Evolutionary conservation across 148 eudicot genomes (phyloP), one percentile per base, ranked within the genome.

Genomic region (Chenopodium album): DNA sequence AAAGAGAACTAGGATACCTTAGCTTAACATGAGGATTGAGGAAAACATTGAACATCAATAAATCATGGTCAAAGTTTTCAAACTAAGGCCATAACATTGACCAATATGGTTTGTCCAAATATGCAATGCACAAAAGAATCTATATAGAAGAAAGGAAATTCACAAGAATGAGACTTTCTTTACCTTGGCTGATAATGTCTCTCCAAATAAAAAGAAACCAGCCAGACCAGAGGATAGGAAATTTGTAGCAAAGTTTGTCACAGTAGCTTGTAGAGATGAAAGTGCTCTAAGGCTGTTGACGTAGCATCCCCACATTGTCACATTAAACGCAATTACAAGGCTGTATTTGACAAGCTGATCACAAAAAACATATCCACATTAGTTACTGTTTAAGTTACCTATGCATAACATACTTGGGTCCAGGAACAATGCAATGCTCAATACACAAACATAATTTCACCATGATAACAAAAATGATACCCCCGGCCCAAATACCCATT

Each of bases 211-310:
- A 80, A 90, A 87, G 86, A 89, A 94, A 46, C 99, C 99, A 75
- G 99, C 94, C 52, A 96, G 78, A 81, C 99, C 99, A 26, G 99
- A 96, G 63, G 92, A 87, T 12, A 96, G 92, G 81, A 96, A 96
- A 78, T 96, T 96, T 9, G 93, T 94, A 5, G 98, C 95, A 47
- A 96, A 96, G 87, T 94, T 96, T 54, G 92, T 92, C 72, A 90
- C 98, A 7, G 99, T 96, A 76, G 99, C 99, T 94, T 96, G 99
- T 72, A 96, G 77, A 81, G 99, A 94, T n/a, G 99, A 94, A 68
- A 96, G 86, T 85, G 91, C 96, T 88, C 88, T 87, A 78, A 96
- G 92, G 89, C 99, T 96, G 86, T 96, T 96, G 68, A 91, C 92
- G 71, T 92, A 96, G 82, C 98, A 96, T 79, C 93, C 99, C 99